These are phyloP conservation scores for Cystofilobasidium bisporidii DNA, from an alignment of 768 basidiomycete species.

Conservation along the genomic window DNA sequence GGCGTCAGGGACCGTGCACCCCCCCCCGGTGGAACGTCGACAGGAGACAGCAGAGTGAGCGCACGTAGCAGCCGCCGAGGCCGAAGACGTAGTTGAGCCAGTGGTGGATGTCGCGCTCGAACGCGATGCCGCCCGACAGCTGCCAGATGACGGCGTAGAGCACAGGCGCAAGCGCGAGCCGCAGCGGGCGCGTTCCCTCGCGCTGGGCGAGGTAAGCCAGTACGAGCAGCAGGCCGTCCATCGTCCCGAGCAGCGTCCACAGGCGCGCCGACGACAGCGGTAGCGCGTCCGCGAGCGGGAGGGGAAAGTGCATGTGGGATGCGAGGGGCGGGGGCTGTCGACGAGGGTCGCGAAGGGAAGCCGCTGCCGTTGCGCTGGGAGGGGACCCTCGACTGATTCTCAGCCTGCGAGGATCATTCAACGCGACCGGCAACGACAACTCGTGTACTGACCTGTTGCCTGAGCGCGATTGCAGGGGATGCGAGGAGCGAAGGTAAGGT, in stretches of 20 bases:
- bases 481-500: too few relatives aligned
- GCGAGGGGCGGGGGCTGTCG: background rate
- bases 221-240: constrained; percentile 2
- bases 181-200: background rate
- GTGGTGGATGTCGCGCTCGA: background rate
- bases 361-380: too few relatives aligned
- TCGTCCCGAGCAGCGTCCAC: background rate
- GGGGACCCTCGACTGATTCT: too few relatives aligned
- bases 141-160: constrained; percentile 6
- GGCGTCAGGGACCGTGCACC: too few relatives aligned
- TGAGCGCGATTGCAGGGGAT: too few relatives aligned
- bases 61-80: constrained; percentile 7
- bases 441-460: too few relatives aligned
- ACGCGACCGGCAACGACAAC: too few relatives aligned
- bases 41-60: background rate
- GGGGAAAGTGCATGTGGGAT: background rate
- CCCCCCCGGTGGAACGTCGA: too few relatives aligned
- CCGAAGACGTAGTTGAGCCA: constrained; percentile 19
- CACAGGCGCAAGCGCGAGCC: constrained; percentile 6
- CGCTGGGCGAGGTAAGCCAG: constrained; percentile 19
- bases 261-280: background rate
- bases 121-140: constrained; percentile 14
- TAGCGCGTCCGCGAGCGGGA: background rate
- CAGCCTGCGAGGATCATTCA: too few relatives aligned
- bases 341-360: background rate